Evolutionary conservation across 23 red algal genomes (phyloP).

Genomic region (Chondrus crispus): DNA sequence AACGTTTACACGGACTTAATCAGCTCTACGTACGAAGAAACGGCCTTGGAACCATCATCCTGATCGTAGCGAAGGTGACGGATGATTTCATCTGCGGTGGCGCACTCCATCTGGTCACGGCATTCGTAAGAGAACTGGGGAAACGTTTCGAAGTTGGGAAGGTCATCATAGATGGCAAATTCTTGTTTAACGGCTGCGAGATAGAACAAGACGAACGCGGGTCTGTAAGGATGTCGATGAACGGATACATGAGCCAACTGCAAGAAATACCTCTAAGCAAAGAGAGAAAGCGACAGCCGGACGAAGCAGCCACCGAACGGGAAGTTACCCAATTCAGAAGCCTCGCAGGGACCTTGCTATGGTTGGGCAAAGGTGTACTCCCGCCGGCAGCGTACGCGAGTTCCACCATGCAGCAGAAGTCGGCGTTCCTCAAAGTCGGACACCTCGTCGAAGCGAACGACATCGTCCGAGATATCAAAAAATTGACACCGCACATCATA

Average conservation of each 20-base stretch:
- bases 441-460: neutral
- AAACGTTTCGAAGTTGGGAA: neutral
- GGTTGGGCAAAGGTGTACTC: neutral
- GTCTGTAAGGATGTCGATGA: neutral
- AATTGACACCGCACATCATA: neutral
- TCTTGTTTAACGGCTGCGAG: conserved; percentile 3
- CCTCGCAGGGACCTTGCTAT: neutral
- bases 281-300: neutral
- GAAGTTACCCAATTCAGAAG: neutral
- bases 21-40: neutral
- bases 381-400: neutral
- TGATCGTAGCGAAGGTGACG: neutral
- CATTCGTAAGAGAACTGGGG: neutral
- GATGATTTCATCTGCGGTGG: neutral
- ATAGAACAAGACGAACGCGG: neutral
- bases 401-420: conserved; percentile 10
- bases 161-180: neutral
- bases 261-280: too few relatives aligned
- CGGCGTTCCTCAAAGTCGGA: neutral
- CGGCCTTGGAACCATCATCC: neutral
- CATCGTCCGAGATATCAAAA: neutral
- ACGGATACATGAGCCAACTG: neutral
- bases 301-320: neutral
- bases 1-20: neutral
- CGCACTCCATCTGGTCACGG: neutral